These are phyloP conservation scores for Aquanectria penicillioides DNA, from an alignment of 2,329 filamentous ascomycete genomes.

Conservation along the genomic window DNA sequence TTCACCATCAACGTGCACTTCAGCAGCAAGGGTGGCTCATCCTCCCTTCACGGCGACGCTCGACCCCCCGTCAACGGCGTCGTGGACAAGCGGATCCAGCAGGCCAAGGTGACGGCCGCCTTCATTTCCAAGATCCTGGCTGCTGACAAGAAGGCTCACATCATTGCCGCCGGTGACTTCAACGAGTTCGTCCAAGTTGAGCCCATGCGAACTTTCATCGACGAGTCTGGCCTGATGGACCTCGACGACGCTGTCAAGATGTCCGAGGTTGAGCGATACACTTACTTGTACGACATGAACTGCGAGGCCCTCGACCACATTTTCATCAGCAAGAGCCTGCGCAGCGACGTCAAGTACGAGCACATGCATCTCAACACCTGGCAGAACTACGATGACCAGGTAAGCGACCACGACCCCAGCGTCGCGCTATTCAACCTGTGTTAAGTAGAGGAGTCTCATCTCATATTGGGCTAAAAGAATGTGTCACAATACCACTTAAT, in stretches of 20 bases:
- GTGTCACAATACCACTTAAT: not conserved
- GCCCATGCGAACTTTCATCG: constrained; percentile 65
- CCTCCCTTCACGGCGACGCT: constrained; percentile 71
- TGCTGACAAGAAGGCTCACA: constrained; percentile 62
- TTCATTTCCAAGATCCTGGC: constrained; percentile 69
- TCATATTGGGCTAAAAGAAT: not conserved
- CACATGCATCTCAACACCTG: constrained; percentile 79
- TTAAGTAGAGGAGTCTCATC: not conserved
- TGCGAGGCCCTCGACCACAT: constrained; percentile 77
- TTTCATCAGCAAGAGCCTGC: constrained; percentile 67
- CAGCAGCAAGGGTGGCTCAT: constrained; percentile 72
- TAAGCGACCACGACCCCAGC: constrained; percentile 76
- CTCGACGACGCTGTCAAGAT: constrained; percentile 68
- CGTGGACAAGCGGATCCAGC: constrained; percentile 64
- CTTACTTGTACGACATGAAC: constrained; percentile 76
- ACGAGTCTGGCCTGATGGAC: constrained; percentile 66
- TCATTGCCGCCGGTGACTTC: constrained; percentile 75
- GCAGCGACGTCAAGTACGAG: constrained; percentile 61
- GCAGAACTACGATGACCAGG: constrained; percentile 64
- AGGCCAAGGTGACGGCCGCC: constrained; percentile 66
- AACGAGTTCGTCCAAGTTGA: constrained; percentile 76
- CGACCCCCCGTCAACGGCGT: constrained; percentile 74
- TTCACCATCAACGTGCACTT: constrained; percentile 80
- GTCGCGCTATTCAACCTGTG: constrained; percentile 73
- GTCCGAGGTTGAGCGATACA: constrained; percentile 69